Conservation (phyloP, 1,284 basidiomycete species). For the Puccinia horiana region DNA sequence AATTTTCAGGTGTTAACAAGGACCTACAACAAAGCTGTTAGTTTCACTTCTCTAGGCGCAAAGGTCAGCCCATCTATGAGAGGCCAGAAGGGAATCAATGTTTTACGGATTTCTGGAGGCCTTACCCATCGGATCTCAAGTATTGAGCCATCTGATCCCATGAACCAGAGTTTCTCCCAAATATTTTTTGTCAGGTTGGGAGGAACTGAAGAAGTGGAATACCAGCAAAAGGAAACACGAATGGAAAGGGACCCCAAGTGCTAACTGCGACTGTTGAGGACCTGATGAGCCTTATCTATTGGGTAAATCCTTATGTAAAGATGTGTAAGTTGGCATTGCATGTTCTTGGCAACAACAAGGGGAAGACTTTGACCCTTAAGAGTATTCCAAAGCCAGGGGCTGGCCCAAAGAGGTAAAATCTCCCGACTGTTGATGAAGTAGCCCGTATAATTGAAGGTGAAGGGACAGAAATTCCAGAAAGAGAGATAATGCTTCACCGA, state of each 20-base stretch:
- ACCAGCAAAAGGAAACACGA: neutral
- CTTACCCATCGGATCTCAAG: neutral
- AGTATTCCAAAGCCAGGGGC: neutral
- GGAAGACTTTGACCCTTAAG: neutral
- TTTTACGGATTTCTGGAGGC: neutral
- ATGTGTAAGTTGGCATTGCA: neutral
- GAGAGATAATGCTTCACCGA: neutral
- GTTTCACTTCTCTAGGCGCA: neutral
- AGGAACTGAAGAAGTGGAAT: neutral
- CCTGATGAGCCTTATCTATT: neutral
- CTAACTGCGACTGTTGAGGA: neutral
- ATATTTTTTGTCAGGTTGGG: neutral
- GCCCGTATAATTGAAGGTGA: neutral
- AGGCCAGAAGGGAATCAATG: neutral
- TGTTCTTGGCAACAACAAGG: neutral
- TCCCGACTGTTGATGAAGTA: neutral
- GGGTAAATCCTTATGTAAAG: constrained; percentile 7
- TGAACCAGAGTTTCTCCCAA: neutral
- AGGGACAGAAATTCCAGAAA: neutral
- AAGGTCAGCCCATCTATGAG: neutral
- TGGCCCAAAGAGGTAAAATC: neutral
- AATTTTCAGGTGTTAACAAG: too few species aligned
- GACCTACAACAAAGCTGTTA: too few species aligned
- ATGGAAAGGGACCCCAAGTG: neutral
- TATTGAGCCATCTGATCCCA: neutral